These are phyloP conservation scores for Blastobotrys robertii DNA, from an alignment of 805 yeast species.

Conservation along the genomic window DNA sequence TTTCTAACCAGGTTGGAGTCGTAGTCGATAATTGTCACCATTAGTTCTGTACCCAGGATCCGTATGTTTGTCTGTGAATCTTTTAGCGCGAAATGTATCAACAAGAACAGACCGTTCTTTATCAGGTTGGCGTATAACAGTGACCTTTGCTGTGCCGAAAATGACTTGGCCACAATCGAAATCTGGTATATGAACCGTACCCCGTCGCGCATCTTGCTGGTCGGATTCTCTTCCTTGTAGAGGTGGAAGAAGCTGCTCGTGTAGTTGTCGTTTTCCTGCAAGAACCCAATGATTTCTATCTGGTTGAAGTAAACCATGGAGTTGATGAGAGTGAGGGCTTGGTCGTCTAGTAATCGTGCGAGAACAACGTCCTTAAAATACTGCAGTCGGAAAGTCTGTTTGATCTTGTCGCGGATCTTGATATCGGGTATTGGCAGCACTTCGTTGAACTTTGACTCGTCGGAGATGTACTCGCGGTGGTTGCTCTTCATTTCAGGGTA, in stretches of 20 bases:
- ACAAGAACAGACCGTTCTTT: slow-evolving; percentile 56
- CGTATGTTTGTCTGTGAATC: slow-evolving; percentile 35
- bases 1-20: slow-evolving; percentile 51
- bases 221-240: slow-evolving; percentile 29
- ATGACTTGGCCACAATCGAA: slow-evolving; percentile 59
- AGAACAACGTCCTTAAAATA: slow-evolving; percentile 81
- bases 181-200: slow-evolving; percentile 73
- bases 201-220: slow-evolving; percentile 42
- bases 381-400: slow-evolving; percentile 67
- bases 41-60: slow-evolving; percentile 67
- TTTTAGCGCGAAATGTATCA: slow-evolving; percentile 62
- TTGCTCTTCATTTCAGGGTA: slow-evolving; percentile 73
- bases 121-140: slow-evolving; percentile 57
- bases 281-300: slow-evolving; percentile 49
- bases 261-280: slow-evolving; percentile 44
- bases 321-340: slow-evolving; percentile 54
- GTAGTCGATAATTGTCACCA: slow-evolving; percentile 74
- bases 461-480: slow-evolving; percentile 54
- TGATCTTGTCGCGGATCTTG: slow-evolving; percentile 45
- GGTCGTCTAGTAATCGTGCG: slow-evolving; percentile 75
- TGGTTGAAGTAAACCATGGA: slow-evolving; percentile 63
- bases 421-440: slow-evolving; percentile 54
- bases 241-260: slow-evolving; percentile 49
- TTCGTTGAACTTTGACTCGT: slow-evolving; percentile 56
- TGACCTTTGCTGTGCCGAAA: slow-evolving; percentile 51